Evolutionary conservation across 1,284 basidiomycete species (phyloP).

Genomic region (Puccinia triticina): DNA sequence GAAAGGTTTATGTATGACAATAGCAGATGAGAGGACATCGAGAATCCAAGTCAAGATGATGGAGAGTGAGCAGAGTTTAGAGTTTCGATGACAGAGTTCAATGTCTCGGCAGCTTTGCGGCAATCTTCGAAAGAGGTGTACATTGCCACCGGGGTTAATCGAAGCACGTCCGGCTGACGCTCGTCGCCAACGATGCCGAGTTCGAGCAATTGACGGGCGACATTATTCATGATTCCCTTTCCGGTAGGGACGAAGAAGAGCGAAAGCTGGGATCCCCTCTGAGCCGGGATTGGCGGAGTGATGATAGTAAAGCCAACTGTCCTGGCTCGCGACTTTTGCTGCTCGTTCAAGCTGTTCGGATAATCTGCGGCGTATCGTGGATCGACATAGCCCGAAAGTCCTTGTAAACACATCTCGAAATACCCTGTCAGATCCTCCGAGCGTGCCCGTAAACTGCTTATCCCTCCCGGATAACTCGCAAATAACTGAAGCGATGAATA

Average conservation of each 20-base stretch:
- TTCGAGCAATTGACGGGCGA: constrained; percentile 69
- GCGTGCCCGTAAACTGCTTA: constrained; percentile 32
- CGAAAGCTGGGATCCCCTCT: constrained; percentile 82
- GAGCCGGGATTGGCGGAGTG: constrained; percentile 69
- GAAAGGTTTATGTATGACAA: not conserved
- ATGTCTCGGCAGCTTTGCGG: constrained; percentile 68
- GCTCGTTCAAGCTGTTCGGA: constrained; percentile 42
- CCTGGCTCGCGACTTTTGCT: constrained; percentile 53
- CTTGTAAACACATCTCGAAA: constrained; percentile 16
- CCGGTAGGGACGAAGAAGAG: constrained; percentile 71
- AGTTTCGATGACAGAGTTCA: constrained; percentile 64
- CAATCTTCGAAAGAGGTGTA: constrained; percentile 82
- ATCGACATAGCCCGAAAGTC: constrained; percentile 62
- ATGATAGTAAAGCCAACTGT: constrained; percentile 77
- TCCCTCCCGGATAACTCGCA: constrained; percentile 60
- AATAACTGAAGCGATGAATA: constrained; percentile 81
- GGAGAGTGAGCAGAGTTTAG: constrained; percentile 1
- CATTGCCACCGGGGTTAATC: constrained; percentile 78
- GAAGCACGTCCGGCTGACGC: constrained; percentile 83
- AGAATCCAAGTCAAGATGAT: not conserved
- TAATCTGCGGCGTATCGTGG: constrained; percentile 55
- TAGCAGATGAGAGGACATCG: not conserved
- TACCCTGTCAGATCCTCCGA: constrained; percentile 46
- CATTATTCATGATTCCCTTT: constrained; percentile 71
- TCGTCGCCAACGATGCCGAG: constrained; percentile 86